Conservation (phyloP, 805 yeast genomes). For the Wickerhamiella bombiphila region DNA sequence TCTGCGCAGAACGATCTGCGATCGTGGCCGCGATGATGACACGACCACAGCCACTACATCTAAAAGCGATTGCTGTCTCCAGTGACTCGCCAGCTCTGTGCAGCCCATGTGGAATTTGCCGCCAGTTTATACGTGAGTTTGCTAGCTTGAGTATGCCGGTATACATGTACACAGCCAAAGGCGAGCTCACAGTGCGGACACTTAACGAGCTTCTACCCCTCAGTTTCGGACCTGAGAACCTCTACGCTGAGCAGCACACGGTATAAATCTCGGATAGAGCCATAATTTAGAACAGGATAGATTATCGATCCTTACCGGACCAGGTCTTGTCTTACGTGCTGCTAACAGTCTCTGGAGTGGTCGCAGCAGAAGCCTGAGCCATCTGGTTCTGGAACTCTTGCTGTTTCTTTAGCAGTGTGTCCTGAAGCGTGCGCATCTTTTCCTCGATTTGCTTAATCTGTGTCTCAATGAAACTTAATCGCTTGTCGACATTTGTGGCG, state of each 20-base stretch:
- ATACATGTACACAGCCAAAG: slow-evolving; percentile 46
- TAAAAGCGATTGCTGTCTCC: slow-evolving; percentile 52
- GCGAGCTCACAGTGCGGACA: slow-evolving; percentile 29
- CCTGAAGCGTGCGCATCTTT: slow-evolving; percentile 44
- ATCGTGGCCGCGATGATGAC: slow-evolving; percentile 39
- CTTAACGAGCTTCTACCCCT: slow-evolving; percentile 58
- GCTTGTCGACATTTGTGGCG: slow-evolving; percentile 64
- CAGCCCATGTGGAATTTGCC: slow-evolving; percentile 88
- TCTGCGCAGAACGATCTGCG: slow-evolving; percentile 67
- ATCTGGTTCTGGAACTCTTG: slow-evolving; percentile 11
- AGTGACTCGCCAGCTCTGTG: slow-evolving; percentile 44
- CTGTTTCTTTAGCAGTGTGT: slow-evolving; percentile 34
- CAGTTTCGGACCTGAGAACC: slow-evolving; percentile 74
- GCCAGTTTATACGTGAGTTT: slow-evolving; percentile 83
- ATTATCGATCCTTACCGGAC: no score
- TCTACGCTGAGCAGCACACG: no score
- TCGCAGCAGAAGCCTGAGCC: slow-evolving; percentile 5
- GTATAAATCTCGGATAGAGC: no score
- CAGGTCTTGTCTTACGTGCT: no score
- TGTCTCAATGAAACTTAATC: slow-evolving; percentile 70
- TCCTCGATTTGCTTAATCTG: slow-evolving; percentile 71
- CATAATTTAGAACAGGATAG: no score
- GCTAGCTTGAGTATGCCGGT: slow-evolving; percentile 38
- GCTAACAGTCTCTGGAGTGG: not conserved
- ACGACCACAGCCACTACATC: slow-evolving; percentile 13